Conservation (phyloP, 148 eudicot genomes). For the Spergularia marina region DNA sequence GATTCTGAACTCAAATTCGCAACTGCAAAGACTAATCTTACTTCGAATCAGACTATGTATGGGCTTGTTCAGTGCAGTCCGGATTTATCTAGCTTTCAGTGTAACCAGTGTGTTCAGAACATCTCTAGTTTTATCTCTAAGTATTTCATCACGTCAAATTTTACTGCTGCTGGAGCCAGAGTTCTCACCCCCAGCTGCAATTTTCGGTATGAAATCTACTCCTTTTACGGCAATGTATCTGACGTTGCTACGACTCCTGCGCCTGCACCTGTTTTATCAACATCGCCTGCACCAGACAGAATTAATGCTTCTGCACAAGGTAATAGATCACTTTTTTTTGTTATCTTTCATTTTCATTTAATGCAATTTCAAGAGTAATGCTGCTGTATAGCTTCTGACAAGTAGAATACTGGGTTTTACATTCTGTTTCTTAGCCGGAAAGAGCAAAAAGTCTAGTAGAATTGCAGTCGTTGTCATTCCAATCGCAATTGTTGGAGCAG, state of each 20-base stretch:
- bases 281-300: background rate
- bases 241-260: constrained; percentile 9
- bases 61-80: constrained; percentile 34
- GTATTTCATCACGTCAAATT: background rate
- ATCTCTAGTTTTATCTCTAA: background rate
- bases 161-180: constrained; percentile 30
- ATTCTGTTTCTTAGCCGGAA: background rate
- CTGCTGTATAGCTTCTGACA: background rate
- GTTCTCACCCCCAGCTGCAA: constrained; percentile 29
- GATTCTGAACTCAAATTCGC: constrained; percentile 33
- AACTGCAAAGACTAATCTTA: constrained; percentile 14
- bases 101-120: constrained; percentile 16
- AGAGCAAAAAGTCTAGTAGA: constrained; percentile 13
- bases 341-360: background rate
- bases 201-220: constrained; percentile 28
- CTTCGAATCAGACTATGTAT: constrained; percentile 11
- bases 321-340: background rate
- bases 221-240: constrained; percentile 27
- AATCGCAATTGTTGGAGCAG: background rate
- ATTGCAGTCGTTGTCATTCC: constrained; percentile 7
- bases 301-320: constrained; percentile 12
- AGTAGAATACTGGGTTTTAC: background rate
- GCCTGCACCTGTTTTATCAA: background rate
- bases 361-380: no score
- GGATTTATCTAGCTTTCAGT: constrained; percentile 17